phyloP scores from a whole-genome alignment of 768 basidiomycete genomes.

The Boletus vermiculosoides region DNA sequence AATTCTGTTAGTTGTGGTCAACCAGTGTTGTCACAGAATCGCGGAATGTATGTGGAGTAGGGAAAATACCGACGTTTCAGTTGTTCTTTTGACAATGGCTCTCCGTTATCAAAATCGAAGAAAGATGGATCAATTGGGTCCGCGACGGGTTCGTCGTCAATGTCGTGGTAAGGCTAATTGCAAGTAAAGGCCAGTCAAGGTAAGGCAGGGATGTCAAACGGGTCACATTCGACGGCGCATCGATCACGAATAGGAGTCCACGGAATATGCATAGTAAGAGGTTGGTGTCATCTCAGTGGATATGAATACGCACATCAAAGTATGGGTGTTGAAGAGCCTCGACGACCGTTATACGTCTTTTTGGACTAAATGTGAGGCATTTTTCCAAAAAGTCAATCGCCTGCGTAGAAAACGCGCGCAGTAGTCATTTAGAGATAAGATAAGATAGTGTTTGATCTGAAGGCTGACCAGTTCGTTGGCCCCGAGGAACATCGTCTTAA shows the following conservation, averaged over 20 bases:
- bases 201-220: background rate
- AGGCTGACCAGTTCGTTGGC: conserved; percentile 61
- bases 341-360: conserved; percentile 82
- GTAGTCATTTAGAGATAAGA: background rate
- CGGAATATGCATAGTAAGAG: background rate
- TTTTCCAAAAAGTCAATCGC: conserved; percentile 78
- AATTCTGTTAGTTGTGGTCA: conserved; percentile 27
- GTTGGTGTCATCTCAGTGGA: background rate
- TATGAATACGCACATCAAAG: conserved; percentile 55
- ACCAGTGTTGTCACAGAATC: background rate
- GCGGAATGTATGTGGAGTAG: background rate
- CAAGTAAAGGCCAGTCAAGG: background rate
- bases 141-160: conserved; percentile 85
- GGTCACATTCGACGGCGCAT: background rate
- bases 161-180: conserved; percentile 79
- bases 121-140: conserved; percentile 71
- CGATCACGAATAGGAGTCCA: background rate
- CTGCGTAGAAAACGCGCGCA: conserved; percentile 27
- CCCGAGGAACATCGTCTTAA: conserved; percentile 67
- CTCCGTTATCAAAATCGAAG: conserved; percentile 79
- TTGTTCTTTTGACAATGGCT: conserved; percentile 61
- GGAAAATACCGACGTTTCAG: conserved; percentile 52
- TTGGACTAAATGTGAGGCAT: conserved; percentile 83
- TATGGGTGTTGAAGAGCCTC: conserved; percentile 90
- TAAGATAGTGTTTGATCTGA: background rate